Evolutionary conservation across 208 protist species (phyloP).

Genomic region (Acanthamoeba rhysodes): DNA sequence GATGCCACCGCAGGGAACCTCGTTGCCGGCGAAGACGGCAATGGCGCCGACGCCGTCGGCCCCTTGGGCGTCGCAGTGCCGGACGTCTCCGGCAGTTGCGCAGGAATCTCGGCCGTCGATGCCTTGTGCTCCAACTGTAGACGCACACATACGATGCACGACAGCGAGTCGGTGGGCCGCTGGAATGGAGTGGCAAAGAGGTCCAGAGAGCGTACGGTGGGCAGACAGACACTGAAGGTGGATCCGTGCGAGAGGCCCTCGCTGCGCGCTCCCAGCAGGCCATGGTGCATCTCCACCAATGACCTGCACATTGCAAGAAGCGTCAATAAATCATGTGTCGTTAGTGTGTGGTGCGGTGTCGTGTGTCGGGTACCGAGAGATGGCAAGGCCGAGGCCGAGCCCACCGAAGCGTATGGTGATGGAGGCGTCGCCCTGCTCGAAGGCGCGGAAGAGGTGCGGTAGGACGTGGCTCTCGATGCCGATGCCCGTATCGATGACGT

Average conservation of each 20-base stretch:
- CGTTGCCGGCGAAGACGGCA: too few relatives aligned
- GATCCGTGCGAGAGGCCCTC: constrained; percentile 2
- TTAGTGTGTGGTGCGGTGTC: background rate
- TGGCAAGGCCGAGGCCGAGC: background rate
- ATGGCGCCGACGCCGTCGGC: too few relatives aligned
- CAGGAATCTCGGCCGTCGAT: too few relatives aligned
- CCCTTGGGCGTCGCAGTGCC: too few relatives aligned
- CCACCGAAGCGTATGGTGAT: constrained; percentile 1
- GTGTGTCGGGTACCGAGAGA: background rate
- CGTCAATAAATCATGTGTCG: background rate
- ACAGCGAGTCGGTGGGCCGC: background rate
- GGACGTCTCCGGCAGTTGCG: too few relatives aligned
- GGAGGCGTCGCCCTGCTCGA: constrained; percentile 5
- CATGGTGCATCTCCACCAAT: constrained; percentile 19
- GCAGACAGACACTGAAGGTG: constrained; percentile 32
- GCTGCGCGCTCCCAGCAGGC: background rate
- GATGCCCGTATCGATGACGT: constrained; percentile 24
- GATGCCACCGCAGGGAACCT: too few relatives aligned
- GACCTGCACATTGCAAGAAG: background rate
- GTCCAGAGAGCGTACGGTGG: background rate
- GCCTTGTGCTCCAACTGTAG: too few relatives aligned
- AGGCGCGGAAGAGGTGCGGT: background rate
- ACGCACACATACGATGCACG: too few relatives aligned
- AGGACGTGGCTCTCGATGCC: background rate
- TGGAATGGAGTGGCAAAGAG: background rate